Evolutionary conservation across 495 filamentous ascomycete genomes (phyloP).

Genomic region (Aspergillus wentii): DNA sequence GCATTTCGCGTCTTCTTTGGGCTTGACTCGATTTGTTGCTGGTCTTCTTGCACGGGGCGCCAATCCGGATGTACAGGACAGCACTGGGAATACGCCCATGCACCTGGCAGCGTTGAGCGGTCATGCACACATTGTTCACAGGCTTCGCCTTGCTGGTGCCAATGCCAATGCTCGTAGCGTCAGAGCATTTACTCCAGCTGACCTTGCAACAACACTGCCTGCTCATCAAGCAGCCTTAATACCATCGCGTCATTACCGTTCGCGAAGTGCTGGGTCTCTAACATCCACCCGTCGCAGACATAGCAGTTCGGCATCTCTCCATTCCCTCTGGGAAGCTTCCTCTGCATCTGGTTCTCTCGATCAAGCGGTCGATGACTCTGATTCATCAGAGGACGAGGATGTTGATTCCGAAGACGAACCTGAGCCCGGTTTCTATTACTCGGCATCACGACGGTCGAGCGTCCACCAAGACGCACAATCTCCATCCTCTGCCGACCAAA

Average conservation of each 20-base stretch:
- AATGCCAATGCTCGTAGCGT: constrained; percentile 66
- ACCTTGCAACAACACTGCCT: constrained; percentile 61
- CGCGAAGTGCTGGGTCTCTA: constrained; percentile 53
- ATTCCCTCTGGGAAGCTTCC: constrained; percentile 56
- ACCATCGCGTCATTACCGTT: constrained; percentile 49
- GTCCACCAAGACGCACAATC: constrained; percentile 34
- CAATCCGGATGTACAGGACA: constrained; percentile 68
- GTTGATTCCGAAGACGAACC: constrained; percentile 34
- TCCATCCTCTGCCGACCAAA: constrained; percentile 18
- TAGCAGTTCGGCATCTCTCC: constrained; percentile 62
- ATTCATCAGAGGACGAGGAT: constrained; percentile 32
- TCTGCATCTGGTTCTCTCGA: constrained; percentile 37
- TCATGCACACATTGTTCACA: constrained; percentile 68
- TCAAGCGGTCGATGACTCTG: constrained; percentile 44
- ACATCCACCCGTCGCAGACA: constrained; percentile 52
- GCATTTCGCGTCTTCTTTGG: constrained; percentile 73
- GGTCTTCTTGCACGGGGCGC: constrained; percentile 77
- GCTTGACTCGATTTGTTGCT: constrained; percentile 72
- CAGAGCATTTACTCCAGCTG: constrained; percentile 65
- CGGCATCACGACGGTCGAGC: constrained; percentile 39
- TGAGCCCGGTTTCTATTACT: too few relatives aligned
- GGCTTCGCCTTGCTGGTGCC: constrained; percentile 67
- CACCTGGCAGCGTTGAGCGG: constrained; percentile 78
- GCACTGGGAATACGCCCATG: constrained; percentile 77
- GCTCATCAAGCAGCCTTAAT: constrained; percentile 51